Base-by-base conservation (phyloP, 768 basidiomycete species). In the Lanmaoa rubissima region DNA sequence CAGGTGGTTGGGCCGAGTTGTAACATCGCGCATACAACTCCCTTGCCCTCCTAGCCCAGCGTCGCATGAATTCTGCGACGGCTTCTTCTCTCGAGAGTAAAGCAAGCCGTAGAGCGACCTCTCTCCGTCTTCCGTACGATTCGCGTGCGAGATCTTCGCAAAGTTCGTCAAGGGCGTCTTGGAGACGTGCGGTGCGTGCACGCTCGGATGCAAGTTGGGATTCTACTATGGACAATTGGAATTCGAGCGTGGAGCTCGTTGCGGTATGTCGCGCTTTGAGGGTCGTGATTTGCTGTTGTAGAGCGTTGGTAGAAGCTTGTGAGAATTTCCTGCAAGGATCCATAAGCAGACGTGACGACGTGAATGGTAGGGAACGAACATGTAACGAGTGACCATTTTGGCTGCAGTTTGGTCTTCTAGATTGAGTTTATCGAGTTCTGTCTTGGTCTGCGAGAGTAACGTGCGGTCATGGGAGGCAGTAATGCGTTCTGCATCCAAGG, bases 311-410 rank as follows among this genome's bases (percentile, higher is more conserved):
- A 8, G 88, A 83, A 2, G 81, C 75, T 65, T 94, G 91, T 2
- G 90, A 91, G 71, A 92, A 94, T 69, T 85, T 88, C 91, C 91
- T 92, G 58, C 3, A 3, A 13, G 26, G 10, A 56, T 38, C 12
- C 3, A 11, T 60, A 53, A 60, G 43, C 48, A 60, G n/a, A 52
- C 5, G 34, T 8, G 19, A 48, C 0, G 54, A 26, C 0, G 11
- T 17, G 31, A 5, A 41, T 4, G 17, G 16, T 16, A 39, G n/a
- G 28, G 8, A 35, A 75, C 85, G 53, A 61, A 91, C 91, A 92
- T 93, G 68, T 93, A 93, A 38, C 88, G 82, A 28, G 89, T 83
- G 31, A 94, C 91, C 82, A 92, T 88, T 64, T 85, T 88, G 13
- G 86, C 85, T 3, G 91, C 90, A 0, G 86, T 81, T n/a, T 76